A percentile compares a stretch with the other conserved stretches of the same genome.
These are phyloP conservation scores for Eustoma russellianum DNA, from an alignment of 257 asterid species.

Conservation along the genomic window DNA sequence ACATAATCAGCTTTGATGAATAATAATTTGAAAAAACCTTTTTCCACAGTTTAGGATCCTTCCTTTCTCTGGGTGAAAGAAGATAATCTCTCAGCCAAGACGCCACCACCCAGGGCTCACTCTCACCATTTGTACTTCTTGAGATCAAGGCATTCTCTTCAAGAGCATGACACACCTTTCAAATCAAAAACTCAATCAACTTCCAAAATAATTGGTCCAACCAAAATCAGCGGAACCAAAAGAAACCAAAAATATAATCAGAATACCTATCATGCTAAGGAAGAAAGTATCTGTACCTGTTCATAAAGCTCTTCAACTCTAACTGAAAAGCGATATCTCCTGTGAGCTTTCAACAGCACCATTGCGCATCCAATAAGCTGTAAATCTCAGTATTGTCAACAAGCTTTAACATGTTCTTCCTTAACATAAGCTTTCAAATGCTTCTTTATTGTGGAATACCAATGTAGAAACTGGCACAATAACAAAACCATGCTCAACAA, in stretches of 20 bases:
- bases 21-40: constrained; percentile 37
- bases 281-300: constrained; percentile 39
- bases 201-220: neutral
- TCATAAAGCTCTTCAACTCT: constrained; percentile 73
- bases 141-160: constrained; percentile 69
- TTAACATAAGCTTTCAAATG: constrained; percentile 32
- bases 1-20: neutral
- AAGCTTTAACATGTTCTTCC: constrained; percentile 27
- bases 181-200: constrained; percentile 18
- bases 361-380: constrained; percentile 69
- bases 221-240: neutral
- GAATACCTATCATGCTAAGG: neutral
- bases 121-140: constrained; percentile 37
- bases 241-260: neutral
- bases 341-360: constrained; percentile 32
- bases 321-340: constrained; percentile 42
- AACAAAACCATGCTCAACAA: constrained; percentile 49
- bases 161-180: constrained; percentile 73
- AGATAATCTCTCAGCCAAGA: constrained; percentile 90
- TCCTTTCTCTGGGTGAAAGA: constrained; percentile 77
- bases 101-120: constrained; percentile 75
- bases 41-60: constrained; percentile 62
- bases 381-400: constrained; percentile 51
- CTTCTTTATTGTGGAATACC: constrained; percentile 49
- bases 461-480: constrained; percentile 52